These are phyloP conservation scores for Trichoderma semiorbis DNA, from an alignment of 2,329 filamentous ascomycete genomes.

Conservation along the genomic window DNA sequence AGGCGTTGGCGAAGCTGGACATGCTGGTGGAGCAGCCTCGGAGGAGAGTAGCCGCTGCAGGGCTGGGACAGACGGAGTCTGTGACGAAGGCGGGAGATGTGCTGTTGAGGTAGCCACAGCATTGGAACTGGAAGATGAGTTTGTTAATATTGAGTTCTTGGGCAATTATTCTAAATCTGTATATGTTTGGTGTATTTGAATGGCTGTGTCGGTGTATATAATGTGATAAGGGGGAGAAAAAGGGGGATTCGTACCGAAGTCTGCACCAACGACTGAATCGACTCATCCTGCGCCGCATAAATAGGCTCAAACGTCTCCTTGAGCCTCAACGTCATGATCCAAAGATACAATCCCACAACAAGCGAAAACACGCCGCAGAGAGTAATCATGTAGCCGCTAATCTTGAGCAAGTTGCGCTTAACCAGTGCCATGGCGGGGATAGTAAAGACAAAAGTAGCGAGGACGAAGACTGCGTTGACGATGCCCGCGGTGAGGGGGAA, in stretches of 20 bases:
- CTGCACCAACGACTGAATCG: conserved; percentile 67
- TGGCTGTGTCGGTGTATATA: neutral
- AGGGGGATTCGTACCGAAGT: conserved; percentile 51
- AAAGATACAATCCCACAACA: conserved; percentile 62
- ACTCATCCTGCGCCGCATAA: conserved; percentile 56
- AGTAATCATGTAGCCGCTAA: conserved; percentile 63
- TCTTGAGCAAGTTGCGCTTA: conserved; percentile 65
- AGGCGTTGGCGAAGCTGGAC: conserved; percentile 64
- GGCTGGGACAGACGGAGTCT: conserved; percentile 64
- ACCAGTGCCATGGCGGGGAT: conserved; percentile 69
- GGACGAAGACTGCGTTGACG: conserved; percentile 68
- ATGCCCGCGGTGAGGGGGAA: conserved; percentile 64
- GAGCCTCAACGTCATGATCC: conserved; percentile 70
- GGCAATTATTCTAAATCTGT: too few species aligned
- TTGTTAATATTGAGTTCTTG: neutral
- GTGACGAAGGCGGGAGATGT: conserved; percentile 69
- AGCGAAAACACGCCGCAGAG: conserved; percentile 62
- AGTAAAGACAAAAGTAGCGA: conserved; percentile 65
- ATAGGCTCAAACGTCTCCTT: conserved; percentile 58
- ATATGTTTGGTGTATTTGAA: neutral
- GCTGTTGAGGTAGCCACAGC: conserved; percentile 76
- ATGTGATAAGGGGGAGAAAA: neutral
- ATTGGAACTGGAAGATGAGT: conserved; percentile 59
- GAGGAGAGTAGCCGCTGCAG: conserved; percentile 66
- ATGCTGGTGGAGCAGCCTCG: conserved; percentile 68